A percentile compares a stretch with the other conserved stretches of the same genome.
Conservation (phyloP, 345 rosid genomes). For the Odontarrhena argentea region DNA sequence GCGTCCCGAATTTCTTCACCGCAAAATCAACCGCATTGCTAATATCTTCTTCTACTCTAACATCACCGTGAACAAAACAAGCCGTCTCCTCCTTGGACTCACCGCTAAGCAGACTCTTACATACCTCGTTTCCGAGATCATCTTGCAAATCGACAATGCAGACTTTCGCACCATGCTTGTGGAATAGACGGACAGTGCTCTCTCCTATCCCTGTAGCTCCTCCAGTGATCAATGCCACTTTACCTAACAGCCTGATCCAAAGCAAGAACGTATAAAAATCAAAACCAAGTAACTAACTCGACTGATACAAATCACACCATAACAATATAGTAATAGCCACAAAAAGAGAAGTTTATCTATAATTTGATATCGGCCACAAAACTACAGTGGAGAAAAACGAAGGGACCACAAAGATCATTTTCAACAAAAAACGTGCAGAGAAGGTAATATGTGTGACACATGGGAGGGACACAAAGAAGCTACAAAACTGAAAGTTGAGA, state of each 20-base stretch:
- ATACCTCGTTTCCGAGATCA: constrained; percentile 52
- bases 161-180: constrained; percentile 78
- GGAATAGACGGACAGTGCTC: constrained; percentile 70
- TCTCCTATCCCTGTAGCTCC: constrained; percentile 94
- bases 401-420: constrained; percentile 15
- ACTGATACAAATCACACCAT: neutral
- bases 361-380: constrained; percentile 17
- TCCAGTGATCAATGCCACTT: constrained; percentile 82
- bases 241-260: constrained; percentile 59
- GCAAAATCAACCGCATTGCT: constrained; percentile 63
- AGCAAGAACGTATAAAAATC: neutral
- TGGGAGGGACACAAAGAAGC: neutral
- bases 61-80: constrained; percentile 72
- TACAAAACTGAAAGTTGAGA: constrained; percentile 21
- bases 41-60: constrained; percentile 66
- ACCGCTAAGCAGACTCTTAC: constrained; percentile 49
- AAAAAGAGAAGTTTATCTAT: neutral
- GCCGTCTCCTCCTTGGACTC: constrained; percentile 27
- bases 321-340: too few relatives aligned
- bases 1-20: constrained; percentile 56
- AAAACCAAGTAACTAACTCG: neutral
- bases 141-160: constrained; percentile 77
- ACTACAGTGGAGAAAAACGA: neutral
- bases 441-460: constrained; percentile 17
- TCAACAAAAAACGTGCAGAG: constrained; percentile 17